Evolutionary conservation across 495 filamentous ascomycete species (phyloP).

Genomic region (Penicillium pulvis): DNA sequence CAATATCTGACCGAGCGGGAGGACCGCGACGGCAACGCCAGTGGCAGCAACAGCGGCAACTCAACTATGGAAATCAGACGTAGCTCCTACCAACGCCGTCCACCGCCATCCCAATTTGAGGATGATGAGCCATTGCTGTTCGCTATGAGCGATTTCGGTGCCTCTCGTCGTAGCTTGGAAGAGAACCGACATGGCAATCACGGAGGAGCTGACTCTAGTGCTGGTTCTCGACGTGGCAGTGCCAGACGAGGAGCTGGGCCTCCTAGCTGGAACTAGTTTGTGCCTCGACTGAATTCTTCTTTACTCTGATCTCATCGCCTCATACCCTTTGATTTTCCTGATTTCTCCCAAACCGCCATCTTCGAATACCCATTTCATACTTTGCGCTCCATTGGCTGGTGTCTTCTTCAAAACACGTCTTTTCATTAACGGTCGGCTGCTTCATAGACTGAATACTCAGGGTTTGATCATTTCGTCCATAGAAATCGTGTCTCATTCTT

Average conservation of each 20-base stretch:
- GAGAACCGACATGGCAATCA: constrained; percentile 59
- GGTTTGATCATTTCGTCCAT: constrained; percentile 20
- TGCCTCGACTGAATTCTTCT: background rate
- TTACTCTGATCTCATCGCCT: background rate
- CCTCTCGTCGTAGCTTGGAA: constrained; percentile 71
- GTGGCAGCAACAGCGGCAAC: constrained; percentile 52
- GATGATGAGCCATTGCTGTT: constrained; percentile 87
- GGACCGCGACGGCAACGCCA: constrained; percentile 54
- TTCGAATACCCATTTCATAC: constrained; percentile 5
- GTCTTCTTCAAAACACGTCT: constrained; percentile 18
- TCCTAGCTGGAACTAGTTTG: constrained; percentile 31
- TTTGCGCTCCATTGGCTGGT: constrained; percentile 8
- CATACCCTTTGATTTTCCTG: background rate
- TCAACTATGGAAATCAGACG: constrained; percentile 41
- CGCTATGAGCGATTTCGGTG: constrained; percentile 82
- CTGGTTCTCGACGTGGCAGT: constrained; percentile 43
- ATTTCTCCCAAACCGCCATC: background rate
- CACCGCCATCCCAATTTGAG: constrained; percentile 41
- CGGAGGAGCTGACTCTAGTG: constrained; percentile 32
- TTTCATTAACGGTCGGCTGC: constrained; percentile 15
- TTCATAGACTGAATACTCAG: constrained; percentile 27
- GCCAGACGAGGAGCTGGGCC: constrained; percentile 41
- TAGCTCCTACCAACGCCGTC: constrained; percentile 36
- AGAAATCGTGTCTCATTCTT: constrained; percentile 18
- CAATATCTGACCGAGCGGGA: constrained; percentile 41